Base-by-base conservation (phyloP, 345 rosid species). In the Salix dunnii region DNA sequence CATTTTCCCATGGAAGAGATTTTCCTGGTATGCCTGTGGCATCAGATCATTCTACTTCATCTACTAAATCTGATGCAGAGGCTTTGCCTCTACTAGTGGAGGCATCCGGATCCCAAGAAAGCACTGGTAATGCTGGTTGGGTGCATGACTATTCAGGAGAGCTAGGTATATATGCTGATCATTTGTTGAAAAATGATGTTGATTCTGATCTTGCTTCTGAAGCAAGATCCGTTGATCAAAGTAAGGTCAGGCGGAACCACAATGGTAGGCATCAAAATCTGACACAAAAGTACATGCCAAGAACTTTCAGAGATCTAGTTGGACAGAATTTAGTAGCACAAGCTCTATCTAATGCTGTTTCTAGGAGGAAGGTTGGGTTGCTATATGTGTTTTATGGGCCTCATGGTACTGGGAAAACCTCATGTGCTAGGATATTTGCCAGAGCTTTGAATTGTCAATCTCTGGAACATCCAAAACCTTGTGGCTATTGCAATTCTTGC, bases 361-460 rank as follows among this genome's bases (percentile, higher is more conserved):
- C 66, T 67, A 88, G 80, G 82, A 90, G 86, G 71, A 96, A 90
- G 87, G 89, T 96, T 63, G 99, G 97, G 25, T 83, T 94, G 71
- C 91, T 96, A 21, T 96, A 94, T 71, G 97, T 91, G 23, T 94
- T 96, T 73, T 88, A 96, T 13, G 99, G 99, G 58, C 97, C 98
- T 82, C 97, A 90, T 70, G 99, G 99, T 65, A 94, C 98, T 3
- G 99, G 99, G 35, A 96, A 94, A 80, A 92, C 98, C 33, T 96
- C 96, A 0, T 92, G 98, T 74, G 99, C 99, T 61, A 90, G 98
- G 30, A 83, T 91, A 48, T 91, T 96, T 70, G 94, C 99, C 46
- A 85, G 90, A 79, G 99, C 97, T 72, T 89, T 96, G 81, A 96
- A 94, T 76, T 96, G 99, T 78, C 96, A 88, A 63, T 90, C 97